Conservation (phyloP, 2,329 filamentous ascomycete species). For the Beauveria sp. region DNA sequence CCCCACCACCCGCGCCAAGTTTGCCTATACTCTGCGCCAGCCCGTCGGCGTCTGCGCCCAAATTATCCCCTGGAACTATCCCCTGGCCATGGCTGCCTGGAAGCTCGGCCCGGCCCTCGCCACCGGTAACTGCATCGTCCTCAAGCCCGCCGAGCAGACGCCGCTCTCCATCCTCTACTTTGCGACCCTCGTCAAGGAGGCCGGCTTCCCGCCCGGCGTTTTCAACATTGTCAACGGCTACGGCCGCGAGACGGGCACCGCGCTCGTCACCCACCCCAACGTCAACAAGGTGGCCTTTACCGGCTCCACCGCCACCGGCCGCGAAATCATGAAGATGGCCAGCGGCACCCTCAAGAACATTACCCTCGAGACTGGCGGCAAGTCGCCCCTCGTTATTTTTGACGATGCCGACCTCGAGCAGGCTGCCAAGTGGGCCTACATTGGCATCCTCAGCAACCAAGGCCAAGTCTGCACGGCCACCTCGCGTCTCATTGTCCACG, state of each 20-base stretch:
- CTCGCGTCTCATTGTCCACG: constrained; percentile 57
- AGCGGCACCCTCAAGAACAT: constrained; percentile 59
- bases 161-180: constrained; percentile 59
- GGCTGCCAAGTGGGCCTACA: constrained; percentile 52
- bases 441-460: constrained; percentile 50
- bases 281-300: constrained; percentile 77
- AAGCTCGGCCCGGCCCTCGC: constrained; percentile 67
- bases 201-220: constrained; percentile 71
- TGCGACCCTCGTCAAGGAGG: constrained; percentile 59
- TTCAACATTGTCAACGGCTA: constrained; percentile 69
- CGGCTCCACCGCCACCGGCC: constrained; percentile 64
- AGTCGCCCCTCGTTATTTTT: constrained; percentile 57
- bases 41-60: constrained; percentile 69
- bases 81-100: constrained; percentile 45
- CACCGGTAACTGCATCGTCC: constrained; percentile 54
- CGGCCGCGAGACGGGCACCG: constrained; percentile 59
- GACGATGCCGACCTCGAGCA: constrained; percentile 59
- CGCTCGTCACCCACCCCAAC: constrained; percentile 58
- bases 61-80: constrained; percentile 73
- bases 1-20: constrained; percentile 57
- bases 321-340: constrained; percentile 69
- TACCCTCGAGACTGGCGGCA: constrained; percentile 60
- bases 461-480: constrained; percentile 61
- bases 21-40: constrained; percentile 68
- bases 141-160: constrained; percentile 62